Conservation (phyloP, 2,329 filamentous ascomycete species). For the Beauveria australis region DNA sequence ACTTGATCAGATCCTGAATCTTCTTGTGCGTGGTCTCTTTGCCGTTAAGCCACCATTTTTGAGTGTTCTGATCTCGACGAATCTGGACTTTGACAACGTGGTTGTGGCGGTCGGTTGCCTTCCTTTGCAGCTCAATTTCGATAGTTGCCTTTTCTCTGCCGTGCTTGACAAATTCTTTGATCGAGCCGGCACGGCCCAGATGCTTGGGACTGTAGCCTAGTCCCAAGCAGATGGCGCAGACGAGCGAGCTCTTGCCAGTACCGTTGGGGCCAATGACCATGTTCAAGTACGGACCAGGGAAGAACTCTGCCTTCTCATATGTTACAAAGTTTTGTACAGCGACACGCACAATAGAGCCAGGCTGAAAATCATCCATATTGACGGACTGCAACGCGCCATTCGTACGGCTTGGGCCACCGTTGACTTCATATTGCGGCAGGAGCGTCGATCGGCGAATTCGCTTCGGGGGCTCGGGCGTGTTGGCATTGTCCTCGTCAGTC, state of each 20-base stretch:
- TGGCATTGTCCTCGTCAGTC: conserved; percentile 23
- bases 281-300: conserved; percentile 84
- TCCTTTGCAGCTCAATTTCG: conserved; percentile 79
- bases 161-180: conserved; percentile 91
- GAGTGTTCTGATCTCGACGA: conserved; percentile 71
- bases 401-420: conserved; percentile 4
- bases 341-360: conserved; percentile 84
- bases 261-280: conserved; percentile 99
- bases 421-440: not conserved
- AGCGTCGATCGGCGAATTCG: conserved; percentile 25
- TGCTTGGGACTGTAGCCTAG: conserved; percentile 76
- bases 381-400: conserved; percentile 13
- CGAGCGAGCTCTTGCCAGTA: conserved; percentile 93
- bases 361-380: conserved; percentile 40
- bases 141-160: conserved; percentile 69
- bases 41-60: conserved; percentile 70
- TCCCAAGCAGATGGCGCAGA: conserved; percentile 92
- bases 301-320: conserved; percentile 85
- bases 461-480: conserved; percentile 25
- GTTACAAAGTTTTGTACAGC: conserved; percentile 87
- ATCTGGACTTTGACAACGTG: conserved; percentile 69
- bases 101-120: conserved; percentile 53
- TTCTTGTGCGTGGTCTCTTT: conserved; percentile 52
- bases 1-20: conserved; percentile 58
- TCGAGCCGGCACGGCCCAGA: conserved; percentile 75